phyloP scores from a whole-genome alignment of 2,329 filamentous ascomycete genomes.

The Pseudonectria buxi region DNA sequence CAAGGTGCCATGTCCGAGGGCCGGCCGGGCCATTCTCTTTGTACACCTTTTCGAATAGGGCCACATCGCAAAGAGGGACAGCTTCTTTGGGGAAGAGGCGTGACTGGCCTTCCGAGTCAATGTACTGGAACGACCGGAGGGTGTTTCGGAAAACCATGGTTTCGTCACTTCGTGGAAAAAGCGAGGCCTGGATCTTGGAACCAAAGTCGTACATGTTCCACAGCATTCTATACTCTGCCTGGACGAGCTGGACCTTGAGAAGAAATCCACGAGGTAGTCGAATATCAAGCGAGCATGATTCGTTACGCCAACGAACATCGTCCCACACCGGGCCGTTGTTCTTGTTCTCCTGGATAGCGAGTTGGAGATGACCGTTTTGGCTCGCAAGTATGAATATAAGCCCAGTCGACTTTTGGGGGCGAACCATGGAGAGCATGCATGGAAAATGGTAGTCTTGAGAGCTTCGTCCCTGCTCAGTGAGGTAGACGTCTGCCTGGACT shows the following conservation, averaged over 20 bases:
- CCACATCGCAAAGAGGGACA: slow-evolving; percentile 62
- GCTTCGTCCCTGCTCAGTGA: slow-evolving; percentile 67
- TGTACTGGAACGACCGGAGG: slow-evolving; percentile 71
- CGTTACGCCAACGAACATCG: slow-evolving; percentile 72
- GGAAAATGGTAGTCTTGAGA: slow-evolving; percentile 63
- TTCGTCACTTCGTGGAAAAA: slow-evolving; percentile 66
- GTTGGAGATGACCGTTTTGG: slow-evolving; percentile 69
- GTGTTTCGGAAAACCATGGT: slow-evolving; percentile 60
- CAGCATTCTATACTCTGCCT: slow-evolving; percentile 70
- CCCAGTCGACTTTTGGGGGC: slow-evolving; percentile 61
- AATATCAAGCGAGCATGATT: slow-evolving; percentile 58
- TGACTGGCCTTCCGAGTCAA: slow-evolving; percentile 64
- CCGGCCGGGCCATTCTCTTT: slow-evolving; percentile 67
- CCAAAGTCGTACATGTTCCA: slow-evolving; percentile 85
- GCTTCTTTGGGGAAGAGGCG: slow-evolving; percentile 70
- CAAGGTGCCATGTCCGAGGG: slow-evolving; percentile 65
- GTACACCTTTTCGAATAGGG: slow-evolving; percentile 65
- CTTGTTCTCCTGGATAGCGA: slow-evolving; percentile 64
- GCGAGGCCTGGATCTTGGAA: slow-evolving; percentile 63
- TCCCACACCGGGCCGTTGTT: slow-evolving; percentile 69
- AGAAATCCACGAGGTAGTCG: slow-evolving; percentile 70
- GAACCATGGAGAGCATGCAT: slow-evolving; percentile 68
- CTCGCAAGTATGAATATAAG: slow-evolving; percentile 70
- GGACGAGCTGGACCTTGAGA: slow-evolving; percentile 62
- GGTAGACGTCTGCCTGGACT: slow-evolving; percentile 64